Percentiles rank a stretch among this genome's conserved stretches.
These are phyloP conservation scores for Agaricus blazei DNA, from an alignment of 768 basidiomycete genomes.

Conservation along the genomic window DNA sequence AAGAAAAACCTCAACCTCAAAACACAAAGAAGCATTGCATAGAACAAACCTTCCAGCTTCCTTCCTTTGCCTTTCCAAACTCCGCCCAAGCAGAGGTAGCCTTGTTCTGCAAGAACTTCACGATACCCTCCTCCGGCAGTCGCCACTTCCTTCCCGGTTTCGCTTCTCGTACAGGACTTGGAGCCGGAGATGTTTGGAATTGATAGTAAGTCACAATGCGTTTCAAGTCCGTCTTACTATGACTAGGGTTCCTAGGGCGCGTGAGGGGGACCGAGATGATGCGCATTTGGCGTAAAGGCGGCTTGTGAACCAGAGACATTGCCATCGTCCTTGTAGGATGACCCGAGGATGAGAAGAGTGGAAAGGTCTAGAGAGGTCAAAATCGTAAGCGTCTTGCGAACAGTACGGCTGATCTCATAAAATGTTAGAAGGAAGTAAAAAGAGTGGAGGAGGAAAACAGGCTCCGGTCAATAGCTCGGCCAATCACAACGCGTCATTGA, in stretches of 20 bases:
- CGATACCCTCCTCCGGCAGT: slow-evolving; percentile 36
- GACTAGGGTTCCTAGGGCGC: slow-evolving; percentile 19
- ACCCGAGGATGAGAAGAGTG: background rate
- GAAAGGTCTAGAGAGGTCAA: background rate
- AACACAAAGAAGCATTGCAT: background rate
- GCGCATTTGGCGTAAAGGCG: slow-evolving; percentile 34
- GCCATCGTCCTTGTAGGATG: background rate
- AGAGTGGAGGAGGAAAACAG: background rate
- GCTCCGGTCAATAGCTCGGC: background rate
- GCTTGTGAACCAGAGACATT: slow-evolving; percentile 12
- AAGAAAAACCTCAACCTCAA: background rate
- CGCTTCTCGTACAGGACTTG: slow-evolving; percentile 9
- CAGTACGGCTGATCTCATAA: background rate
- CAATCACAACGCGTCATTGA: slow-evolving; percentile 9
- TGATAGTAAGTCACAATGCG: slow-evolving; percentile 37
- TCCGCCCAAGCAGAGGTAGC: slow-evolving; percentile 55
- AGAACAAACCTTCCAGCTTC: slow-evolving; percentile 60
- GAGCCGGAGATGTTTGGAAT: slow-evolving; percentile 30
- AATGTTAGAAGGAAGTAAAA: background rate
- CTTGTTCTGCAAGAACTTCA: slow-evolving; percentile 47
- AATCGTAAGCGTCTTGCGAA: background rate
- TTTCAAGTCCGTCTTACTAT: slow-evolving; percentile 13
- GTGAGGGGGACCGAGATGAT: slow-evolving; percentile 45
- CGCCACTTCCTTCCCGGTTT: slow-evolving; percentile 19
- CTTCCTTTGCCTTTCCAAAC: slow-evolving; percentile 64